Evolutionary conservation across 495 filamentous ascomycete genomes (phyloP).

Genomic region (Daldinia concentrica): DNA sequence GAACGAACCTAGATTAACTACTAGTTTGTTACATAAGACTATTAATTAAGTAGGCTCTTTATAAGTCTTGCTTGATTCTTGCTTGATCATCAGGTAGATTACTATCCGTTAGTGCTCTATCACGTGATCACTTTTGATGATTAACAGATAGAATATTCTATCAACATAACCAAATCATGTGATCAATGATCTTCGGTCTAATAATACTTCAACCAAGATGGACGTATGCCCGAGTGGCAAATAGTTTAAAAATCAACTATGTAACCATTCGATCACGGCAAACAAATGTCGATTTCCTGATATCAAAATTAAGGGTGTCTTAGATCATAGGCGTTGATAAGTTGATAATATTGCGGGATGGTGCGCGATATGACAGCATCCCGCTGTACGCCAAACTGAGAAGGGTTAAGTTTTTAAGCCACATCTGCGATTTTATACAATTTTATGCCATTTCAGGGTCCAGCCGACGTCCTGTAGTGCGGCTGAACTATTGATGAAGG

Average conservation of each 20-base stretch:
- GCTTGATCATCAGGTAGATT: too few species aligned
- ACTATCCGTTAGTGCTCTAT: too few species aligned
- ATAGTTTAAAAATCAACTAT: slow-evolving; percentile 18
- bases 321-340: slow-evolving; percentile 22
- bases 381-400: slow-evolving; percentile 18
- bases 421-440: background rate
- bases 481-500: slow-evolving; percentile 24
- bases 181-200: background rate
- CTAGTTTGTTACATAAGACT: too few species aligned
- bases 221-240: slow-evolving; percentile 5
- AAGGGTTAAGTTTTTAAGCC: slow-evolving; percentile 24
- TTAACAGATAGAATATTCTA: too few species aligned
- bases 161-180: background rate
- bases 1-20: too few species aligned
- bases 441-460: slow-evolving; percentile 11
- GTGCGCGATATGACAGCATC: slow-evolving; percentile 32
- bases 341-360: background rate
- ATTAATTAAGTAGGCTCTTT: too few species aligned
- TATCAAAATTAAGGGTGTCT: slow-evolving; percentile 20
- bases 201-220: slow-evolving; percentile 15
- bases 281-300: slow-evolving; percentile 5
- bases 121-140: too few species aligned
- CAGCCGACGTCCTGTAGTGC: slow-evolving; percentile 29
- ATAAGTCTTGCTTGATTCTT: too few species aligned
- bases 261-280: slow-evolving; percentile 18